phyloP scores from a whole-genome alignment of 2,329 filamentous ascomycete species.

The Tolypocladium capitatum region DNA sequence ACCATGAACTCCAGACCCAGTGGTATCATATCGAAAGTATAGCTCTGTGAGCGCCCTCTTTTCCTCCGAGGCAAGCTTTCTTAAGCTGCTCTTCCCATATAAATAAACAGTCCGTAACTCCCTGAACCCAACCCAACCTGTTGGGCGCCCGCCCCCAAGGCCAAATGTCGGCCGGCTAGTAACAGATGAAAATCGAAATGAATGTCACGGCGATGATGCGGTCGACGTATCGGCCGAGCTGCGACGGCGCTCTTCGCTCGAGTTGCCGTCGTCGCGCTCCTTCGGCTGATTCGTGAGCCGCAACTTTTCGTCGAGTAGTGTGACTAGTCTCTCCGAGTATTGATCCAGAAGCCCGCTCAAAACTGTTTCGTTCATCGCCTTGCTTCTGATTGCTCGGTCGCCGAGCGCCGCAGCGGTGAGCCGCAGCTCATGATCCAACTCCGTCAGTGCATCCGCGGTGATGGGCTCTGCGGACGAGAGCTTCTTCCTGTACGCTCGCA shows the following conservation, averaged over 20 bases:
- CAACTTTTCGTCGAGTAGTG: slow-evolving; percentile 60
- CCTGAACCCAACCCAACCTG: neutral
- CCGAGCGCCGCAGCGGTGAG: slow-evolving; percentile 48
- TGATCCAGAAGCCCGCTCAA: slow-evolving; percentile 56
- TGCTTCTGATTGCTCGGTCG: slow-evolving; percentile 40
- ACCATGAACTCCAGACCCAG: slow-evolving; percentile 17
- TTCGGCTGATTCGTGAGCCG: slow-evolving; percentile 28
- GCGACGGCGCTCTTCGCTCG: slow-evolving; percentile 16
- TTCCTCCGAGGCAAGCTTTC: slow-evolving; percentile 1
- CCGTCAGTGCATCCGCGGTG: slow-evolving; percentile 42
- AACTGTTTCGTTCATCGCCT: slow-evolving; percentile 42
- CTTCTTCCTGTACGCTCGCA: slow-evolving; percentile 51
- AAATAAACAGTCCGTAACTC: slow-evolving; percentile 3
- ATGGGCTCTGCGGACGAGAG: slow-evolving; percentile 43
- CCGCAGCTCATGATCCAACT: slow-evolving; percentile 51
- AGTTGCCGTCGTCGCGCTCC: slow-evolving; percentile 16
- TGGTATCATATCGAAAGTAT: slow-evolving; percentile 22
- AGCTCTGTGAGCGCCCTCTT: slow-evolving; percentile 7
- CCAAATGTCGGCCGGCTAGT: neutral
- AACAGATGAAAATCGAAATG: slow-evolving; percentile 4
- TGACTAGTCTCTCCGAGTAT: slow-evolving; percentile 60
- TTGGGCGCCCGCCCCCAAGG: neutral
- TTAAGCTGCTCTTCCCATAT: neutral
- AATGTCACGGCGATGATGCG: slow-evolving; percentile 19
- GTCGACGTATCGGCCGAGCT: slow-evolving; percentile 21